Conservation (phyloP, 2,329 filamentous ascomycete genomes). For the Volutella citrinella region DNA sequence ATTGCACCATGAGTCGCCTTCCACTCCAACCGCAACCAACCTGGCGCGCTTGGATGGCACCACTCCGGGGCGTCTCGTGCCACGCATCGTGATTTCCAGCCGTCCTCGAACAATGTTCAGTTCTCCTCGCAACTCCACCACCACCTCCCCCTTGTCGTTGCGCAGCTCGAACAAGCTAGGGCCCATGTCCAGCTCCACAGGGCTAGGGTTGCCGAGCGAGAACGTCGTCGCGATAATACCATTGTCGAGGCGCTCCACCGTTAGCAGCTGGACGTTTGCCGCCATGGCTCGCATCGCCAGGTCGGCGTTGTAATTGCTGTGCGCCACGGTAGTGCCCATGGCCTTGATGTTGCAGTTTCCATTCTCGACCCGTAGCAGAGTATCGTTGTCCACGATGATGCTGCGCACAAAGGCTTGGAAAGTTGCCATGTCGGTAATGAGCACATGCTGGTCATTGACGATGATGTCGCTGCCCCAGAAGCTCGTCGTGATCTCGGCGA, state of each 20-base stretch:
- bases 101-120: slow-evolving; percentile 26
- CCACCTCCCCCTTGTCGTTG: slow-evolving; percentile 20
- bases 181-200: slow-evolving; percentile 31
- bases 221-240: slow-evolving; percentile 18
- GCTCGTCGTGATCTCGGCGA: slow-evolving; percentile 28
- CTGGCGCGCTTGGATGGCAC: slow-evolving; percentile 17
- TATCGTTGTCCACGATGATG: slow-evolving; percentile 26
- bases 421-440: slow-evolving; percentile 25
- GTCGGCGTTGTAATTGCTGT: slow-evolving; percentile 25
- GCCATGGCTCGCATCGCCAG: slow-evolving; percentile 27
- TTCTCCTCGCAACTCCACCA: slow-evolving; percentile 27
- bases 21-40: slow-evolving; percentile 23
- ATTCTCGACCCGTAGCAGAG: slow-evolving; percentile 27
- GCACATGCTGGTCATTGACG: slow-evolving; percentile 25
- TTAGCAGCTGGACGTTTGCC: too few relatives aligned
- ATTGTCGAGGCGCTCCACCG: slow-evolving; percentile 14
- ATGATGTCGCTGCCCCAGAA: slow-evolving; percentile 25
- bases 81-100: slow-evolving; percentile 27
- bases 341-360: slow-evolving; percentile 24
- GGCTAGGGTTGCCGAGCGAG: slow-evolving; percentile 26
- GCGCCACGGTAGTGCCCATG: slow-evolving; percentile 21
- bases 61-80: slow-evolving; percentile 13
- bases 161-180: slow-evolving; percentile 30
- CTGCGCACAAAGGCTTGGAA: slow-evolving; percentile 30
- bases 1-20: slow-evolving; percentile 25